Evolutionary conservation across 805 yeast genomes (phyloP), one percentile per base, ranked within the genome.

Genomic region (Candida maltosa): DNA sequence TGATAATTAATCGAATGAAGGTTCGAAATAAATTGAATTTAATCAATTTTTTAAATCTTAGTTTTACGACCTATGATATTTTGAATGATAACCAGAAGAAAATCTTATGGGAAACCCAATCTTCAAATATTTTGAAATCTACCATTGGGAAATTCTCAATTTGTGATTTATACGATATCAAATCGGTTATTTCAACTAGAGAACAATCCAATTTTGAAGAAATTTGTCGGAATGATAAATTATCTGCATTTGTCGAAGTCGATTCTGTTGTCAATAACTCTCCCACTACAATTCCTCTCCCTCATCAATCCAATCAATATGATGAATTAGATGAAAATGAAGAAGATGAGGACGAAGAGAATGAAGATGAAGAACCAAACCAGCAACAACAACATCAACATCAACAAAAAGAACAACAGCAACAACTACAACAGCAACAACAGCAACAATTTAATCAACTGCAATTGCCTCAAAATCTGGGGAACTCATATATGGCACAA

Each of bases 141-240:
- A 34, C 42, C 8, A 20, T 44, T 16, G 42, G 46, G 16, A 19
- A 34, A 2, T 35, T 44, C 28, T 29, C 46, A 6, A 22, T 44
- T 14, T n/a, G 19, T 22, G 46, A 44, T 24, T 37, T 44, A 26
- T 34, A 34, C 15, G 40, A 42, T 9, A 22, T 40, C 2, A 42
- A 40, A 17, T 20, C 27, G 6, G 12, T 37, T 3, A 36, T 39
- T 4, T 20, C 35, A 12, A 33, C 32, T 20, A 33, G 30, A 16
- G 46, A 44, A 23, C 37, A 35, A 22, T 24, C 5, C 2, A 31
- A 32, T 15, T 44, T 44, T 34, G 39, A 42, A 20, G 39, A 42
- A 16, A 37, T 44, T 14, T 44, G 48, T 22, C 30, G 27, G n/a
- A 28, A 33, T 11, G 48, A 44, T 25, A 40, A 42, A 21, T 35